phyloP scores from a whole-genome alignment of 768 basidiomycete species.

The Boletus vermiculosoides region DNA sequence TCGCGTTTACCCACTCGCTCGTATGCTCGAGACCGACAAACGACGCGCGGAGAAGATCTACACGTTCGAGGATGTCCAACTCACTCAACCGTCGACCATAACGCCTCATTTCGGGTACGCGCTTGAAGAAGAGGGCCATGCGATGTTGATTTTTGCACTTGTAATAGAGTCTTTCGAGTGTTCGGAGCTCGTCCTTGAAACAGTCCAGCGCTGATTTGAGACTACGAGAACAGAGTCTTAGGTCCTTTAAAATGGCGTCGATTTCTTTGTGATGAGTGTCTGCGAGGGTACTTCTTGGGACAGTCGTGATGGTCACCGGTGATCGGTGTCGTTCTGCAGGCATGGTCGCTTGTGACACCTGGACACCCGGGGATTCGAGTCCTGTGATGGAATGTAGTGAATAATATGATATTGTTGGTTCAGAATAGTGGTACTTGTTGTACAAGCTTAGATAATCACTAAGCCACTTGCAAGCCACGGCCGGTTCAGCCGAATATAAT shows the following conservation, averaged over 20 bases:
- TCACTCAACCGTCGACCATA: slow-evolving; percentile 28
- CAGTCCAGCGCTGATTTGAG: slow-evolving; percentile 43
- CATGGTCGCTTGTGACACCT: not conserved
- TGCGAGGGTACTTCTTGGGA: slow-evolving; percentile 19
- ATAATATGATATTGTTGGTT: not conserved
- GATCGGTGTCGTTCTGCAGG: slow-evolving; percentile 4
- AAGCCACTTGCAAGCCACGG: too few relatives aligned
- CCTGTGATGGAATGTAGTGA: not conserved
- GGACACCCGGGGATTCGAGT: not conserved
- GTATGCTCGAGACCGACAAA: slow-evolving; percentile 30
- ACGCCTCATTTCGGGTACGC: slow-evolving; percentile 58
- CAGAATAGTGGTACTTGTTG: too few relatives aligned
- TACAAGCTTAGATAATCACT: too few relatives aligned
- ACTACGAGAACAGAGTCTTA: slow-evolving; percentile 54
- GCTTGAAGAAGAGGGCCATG: slow-evolving; percentile 57
- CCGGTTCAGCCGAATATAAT: too few relatives aligned
- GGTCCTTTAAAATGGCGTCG: slow-evolving; percentile 58
- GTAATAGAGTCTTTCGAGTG: slow-evolving; percentile 70
- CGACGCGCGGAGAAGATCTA: slow-evolving; percentile 28
- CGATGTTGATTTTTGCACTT: slow-evolving; percentile 73
- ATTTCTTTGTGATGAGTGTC: slow-evolving; percentile 38
- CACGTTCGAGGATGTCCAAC: slow-evolving; percentile 15
- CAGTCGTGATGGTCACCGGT: slow-evolving; percentile 9
- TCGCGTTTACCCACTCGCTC: slow-evolving; percentile 19
- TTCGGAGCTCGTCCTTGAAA: slow-evolving; percentile 36